Evolutionary conservation across 768 basidiomycete species (phyloP).

Genomic region (Tylopilus plumbeoviolaceoides): DNA sequence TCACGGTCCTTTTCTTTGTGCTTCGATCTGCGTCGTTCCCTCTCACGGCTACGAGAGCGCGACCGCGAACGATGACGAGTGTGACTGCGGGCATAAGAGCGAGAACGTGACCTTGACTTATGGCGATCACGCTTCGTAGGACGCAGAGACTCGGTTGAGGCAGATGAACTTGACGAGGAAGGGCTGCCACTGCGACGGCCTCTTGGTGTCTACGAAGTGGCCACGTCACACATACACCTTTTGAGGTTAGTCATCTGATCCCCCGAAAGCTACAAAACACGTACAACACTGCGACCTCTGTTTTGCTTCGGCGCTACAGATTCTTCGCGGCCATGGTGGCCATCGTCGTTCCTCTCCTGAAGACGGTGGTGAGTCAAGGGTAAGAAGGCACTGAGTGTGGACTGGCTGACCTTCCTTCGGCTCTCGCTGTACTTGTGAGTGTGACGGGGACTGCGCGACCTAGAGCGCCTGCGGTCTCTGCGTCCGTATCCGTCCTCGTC

Average conservation of each 20-base stretch:
- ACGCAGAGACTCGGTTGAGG: slow-evolving; percentile 13
- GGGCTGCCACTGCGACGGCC: slow-evolving; percentile 16
- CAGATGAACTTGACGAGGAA: slow-evolving; percentile 13
- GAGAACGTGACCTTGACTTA: slow-evolving; percentile 22
- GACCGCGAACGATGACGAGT: slow-evolving; percentile 21
- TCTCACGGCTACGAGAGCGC: slow-evolving; percentile 27
- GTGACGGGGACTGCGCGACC: slow-evolving; percentile 19
- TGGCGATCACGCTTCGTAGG: slow-evolving; percentile 15
- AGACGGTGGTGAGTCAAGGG: not conserved
- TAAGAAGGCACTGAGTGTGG: not conserved
- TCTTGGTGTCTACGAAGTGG: slow-evolving; percentile 20
- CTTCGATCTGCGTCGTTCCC: slow-evolving; percentile 22
- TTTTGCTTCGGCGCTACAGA: slow-evolving; percentile 2
- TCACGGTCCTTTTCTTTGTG: slow-evolving; percentile 29
- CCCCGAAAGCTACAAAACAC: slow-evolving; percentile 1
- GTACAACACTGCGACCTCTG: slow-evolving; percentile 30
- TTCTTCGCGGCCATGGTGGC: not conserved
- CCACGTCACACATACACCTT: slow-evolving; percentile 21
- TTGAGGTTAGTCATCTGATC: slow-evolving; percentile 19
- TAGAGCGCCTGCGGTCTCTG: slow-evolving; percentile 17
- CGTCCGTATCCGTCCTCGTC: slow-evolving; percentile 7
- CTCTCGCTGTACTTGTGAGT: slow-evolving; percentile 2
- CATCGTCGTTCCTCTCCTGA: slow-evolving; percentile 11
- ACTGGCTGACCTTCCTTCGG: slow-evolving; percentile 11
- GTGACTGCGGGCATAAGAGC: slow-evolving; percentile 14